phyloP scores from a whole-genome alignment of 2,329 filamentous ascomycete genomes.

The Beauveria sp. region DNA sequence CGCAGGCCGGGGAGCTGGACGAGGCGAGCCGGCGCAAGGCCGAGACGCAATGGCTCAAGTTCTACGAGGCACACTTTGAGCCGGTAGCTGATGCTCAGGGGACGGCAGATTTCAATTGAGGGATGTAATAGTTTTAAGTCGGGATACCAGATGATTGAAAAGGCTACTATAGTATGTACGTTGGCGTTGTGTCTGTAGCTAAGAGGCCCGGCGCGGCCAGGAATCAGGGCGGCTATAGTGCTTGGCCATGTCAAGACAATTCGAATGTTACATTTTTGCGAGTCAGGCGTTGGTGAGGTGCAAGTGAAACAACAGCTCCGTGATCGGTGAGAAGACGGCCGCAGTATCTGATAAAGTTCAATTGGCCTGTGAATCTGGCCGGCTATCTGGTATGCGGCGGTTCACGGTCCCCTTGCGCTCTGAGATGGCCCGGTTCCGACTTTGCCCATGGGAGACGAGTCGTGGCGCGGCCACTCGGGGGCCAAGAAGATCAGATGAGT shows the following conservation, averaged over 20 bases:
- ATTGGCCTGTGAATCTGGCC: not conserved
- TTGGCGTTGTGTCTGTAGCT: conserved; percentile 1
- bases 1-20: conserved; percentile 37
- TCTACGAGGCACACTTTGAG: conserved; percentile 45
- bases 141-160: not conserved
- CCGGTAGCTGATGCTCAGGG: conserved; percentile 40
- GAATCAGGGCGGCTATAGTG: not conserved
- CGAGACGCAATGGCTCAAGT: conserved; percentile 42
- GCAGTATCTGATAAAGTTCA: too few species aligned
- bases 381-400: not conserved
- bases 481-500: not conserved
- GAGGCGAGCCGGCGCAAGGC: conserved; percentile 42
- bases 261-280: not conserved
- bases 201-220: not conserved
- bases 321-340: not conserved
- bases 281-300: not conserved
- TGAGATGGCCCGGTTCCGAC: conserved; percentile 6
- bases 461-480: not conserved
- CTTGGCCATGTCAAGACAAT: not conserved
- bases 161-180: not conserved
- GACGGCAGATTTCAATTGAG: conserved; percentile 43
- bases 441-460: not conserved
- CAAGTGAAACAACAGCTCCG: not conserved
- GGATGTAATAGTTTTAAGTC: too few species aligned
- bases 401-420: not conserved